Evolutionary conservation across 148 eudicot genomes (phyloP), one percentile per base, ranked within the genome.

Genomic region (Silene conica): DNA sequence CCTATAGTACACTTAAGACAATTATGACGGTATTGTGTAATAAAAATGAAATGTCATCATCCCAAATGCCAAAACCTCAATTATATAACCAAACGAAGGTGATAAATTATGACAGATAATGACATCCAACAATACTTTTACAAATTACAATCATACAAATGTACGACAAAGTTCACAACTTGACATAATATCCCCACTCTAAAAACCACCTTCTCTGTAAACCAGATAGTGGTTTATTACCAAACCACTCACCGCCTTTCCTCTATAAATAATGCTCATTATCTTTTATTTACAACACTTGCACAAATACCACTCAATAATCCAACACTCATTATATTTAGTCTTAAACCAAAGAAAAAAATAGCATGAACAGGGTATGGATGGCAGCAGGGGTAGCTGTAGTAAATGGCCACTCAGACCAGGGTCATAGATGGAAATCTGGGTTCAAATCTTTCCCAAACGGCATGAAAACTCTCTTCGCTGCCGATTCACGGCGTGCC

Each of bases 371-470:
- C 74, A 56, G 83, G 3, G 69, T 84, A 2, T 80, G 84, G 86
- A 74, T 86, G 73, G 91, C 89, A 5, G 83, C 91, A 9, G 83
- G 79, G 21, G 87, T 86, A 57, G 87, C 92, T 23, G 82, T 86
- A 1, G 83, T 82, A 19, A 84, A 79, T 70, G 79, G 82, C 67
- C 87, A 79, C 71, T 5, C 85, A 58, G 86, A 86, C 52, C 86
- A 86, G 56, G 84, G 87, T 41, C 73, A 75, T 25, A 85, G 78
- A 60, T 78, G 80, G 80, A 85, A 82, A 69, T 77, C 89, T 52
- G 85, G 89, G 22, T 50, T 77, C 26, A 73, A 63, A 56, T 74
- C 61, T 3, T 74, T 63, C 19, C 76, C 69, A 38, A 52, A 48
- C 3, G 76, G 70, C 52, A 28, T 69, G 45, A 76, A 41, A 7